Percentiles rank a stretch among this genome's conserved stretches.
Conservation (phyloP, 495 filamentous ascomycete genomes). For the Achaetomiella virescens region DNA sequence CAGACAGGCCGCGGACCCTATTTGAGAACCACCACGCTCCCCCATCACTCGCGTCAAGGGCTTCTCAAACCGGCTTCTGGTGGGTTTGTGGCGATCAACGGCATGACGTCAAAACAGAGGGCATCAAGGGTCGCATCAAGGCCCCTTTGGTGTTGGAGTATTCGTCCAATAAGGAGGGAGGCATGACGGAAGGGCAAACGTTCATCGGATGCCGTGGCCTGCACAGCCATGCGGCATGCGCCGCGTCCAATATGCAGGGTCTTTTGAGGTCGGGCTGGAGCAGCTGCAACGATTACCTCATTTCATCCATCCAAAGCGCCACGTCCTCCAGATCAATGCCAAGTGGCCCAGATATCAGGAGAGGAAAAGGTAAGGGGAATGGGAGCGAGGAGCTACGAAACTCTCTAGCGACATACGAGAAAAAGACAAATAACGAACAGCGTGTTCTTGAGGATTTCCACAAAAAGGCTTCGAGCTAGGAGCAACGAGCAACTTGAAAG, state of each 20-base stretch:
- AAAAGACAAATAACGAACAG: too few relatives aligned
- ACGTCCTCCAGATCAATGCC: too few relatives aligned
- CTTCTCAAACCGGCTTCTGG: conserved; percentile 25
- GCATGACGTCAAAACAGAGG: conserved; percentile 29
- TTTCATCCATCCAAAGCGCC: too few relatives aligned
- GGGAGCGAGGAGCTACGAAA: too few relatives aligned
- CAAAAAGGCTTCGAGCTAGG: too few relatives aligned
- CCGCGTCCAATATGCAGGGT: conserved; percentile 17
- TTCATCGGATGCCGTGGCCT: not conserved
- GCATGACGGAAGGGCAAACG: conserved; percentile 9
- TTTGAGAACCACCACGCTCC: conserved; percentile 15
- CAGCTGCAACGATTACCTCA: too few relatives aligned
- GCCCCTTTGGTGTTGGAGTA: conserved; percentile 11
- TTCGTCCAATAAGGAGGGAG: conserved; percentile 19
- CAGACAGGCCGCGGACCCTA: not conserved
- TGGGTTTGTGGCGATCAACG: conserved; percentile 14
- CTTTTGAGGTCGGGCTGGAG: too few relatives aligned
- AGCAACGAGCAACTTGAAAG: too few relatives aligned
- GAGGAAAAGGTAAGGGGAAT: too few relatives aligned
- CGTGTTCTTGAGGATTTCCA: too few relatives aligned
- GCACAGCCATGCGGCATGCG: conserved; percentile 2
- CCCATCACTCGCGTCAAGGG: not conserved
- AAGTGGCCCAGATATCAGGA: too few relatives aligned
- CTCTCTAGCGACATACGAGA: too few relatives aligned
- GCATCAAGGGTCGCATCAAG: conserved; percentile 1